Percentiles rank a stretch among this genome's conserved stretches.
Conservation (phyloP, 176 grass and related monocot species). For the Zizania latifolia region DNA sequence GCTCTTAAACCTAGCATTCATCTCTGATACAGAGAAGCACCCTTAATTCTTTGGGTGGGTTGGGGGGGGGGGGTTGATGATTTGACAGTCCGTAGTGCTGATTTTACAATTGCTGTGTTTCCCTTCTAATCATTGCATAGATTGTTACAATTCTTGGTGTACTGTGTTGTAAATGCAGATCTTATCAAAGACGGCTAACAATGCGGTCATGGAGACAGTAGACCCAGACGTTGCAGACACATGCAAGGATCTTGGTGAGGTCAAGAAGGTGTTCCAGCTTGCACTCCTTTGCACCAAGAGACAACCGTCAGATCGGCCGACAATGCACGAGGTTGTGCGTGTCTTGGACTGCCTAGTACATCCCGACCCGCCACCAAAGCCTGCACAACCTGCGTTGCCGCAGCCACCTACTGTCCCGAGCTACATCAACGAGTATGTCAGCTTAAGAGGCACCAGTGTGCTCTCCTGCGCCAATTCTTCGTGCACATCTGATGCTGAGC, state of each 20-base stretch:
- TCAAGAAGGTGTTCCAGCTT: slow-evolving; percentile 86
- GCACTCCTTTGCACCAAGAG: slow-evolving; percentile 86
- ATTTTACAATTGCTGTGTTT: background rate
- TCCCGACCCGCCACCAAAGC: slow-evolving; percentile 40
- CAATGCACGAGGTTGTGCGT: slow-evolving; percentile 88
- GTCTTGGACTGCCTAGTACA: slow-evolving; percentile 73
- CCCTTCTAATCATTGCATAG: background rate
- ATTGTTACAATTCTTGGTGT: background rate
- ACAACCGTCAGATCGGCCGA: slow-evolving; percentile 73
- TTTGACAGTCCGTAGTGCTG: no score
- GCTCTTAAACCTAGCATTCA: background rate
- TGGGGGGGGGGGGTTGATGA: no score
- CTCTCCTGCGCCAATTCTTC: slow-evolving; percentile 51
- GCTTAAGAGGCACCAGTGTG: slow-evolving; percentile 47
- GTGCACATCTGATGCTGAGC: slow-evolving; percentile 74
- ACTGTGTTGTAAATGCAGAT: slow-evolving; percentile 43
- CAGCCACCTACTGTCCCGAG: slow-evolving; percentile 20
- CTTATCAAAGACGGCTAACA: slow-evolving; percentile 65
- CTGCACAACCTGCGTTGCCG: background rate
- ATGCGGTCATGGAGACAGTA: slow-evolving; percentile 83
- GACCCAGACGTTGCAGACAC: slow-evolving; percentile 60
- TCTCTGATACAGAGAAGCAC: background rate
- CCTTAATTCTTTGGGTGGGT: background rate
- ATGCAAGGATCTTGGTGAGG: slow-evolving; percentile 75
- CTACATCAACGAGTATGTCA: slow-evolving; percentile 77